Base-by-base conservation (phyloP, 805 yeast species). In the Ogataea chonburiensis region DNA sequence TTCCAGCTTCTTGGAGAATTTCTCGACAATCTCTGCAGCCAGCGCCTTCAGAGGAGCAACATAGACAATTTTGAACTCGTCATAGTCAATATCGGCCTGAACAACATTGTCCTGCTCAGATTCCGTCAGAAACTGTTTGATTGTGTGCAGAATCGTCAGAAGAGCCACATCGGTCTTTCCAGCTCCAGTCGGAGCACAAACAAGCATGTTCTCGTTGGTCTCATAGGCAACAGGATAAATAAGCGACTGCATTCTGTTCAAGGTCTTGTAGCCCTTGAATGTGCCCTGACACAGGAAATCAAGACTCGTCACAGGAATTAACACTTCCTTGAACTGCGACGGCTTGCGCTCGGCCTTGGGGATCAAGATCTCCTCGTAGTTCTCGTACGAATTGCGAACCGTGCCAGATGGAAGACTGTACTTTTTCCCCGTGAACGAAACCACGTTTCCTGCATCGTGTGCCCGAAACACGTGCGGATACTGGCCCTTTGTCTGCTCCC, bases 121-220 rank as follows among this genome's bases (percentile, higher is more conserved):
- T 37, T 76, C 77, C 0, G 76, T 71, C 0, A 79, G 71, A 56
- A 73, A 81, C 54, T 86, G 94, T 22, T 79, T 75, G 10, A 91
- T 80, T 0, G 93, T 76, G 52, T 84, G 91, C 34, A 89, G 64
- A 44, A 89, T 79, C 0, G 96, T 69, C 24, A 89, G 64, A 40
- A 89, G 61, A 0, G 97, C 97, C 17, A 89, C 91, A 60, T 89
- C 96, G 0, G 97, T 89, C 56, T 89, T 89, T 74, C 97, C 97
- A 5, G 97, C 96, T 71, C 97, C 97, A 0, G 97, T 89, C 1
- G 97, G 97, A 0, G 97, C 96, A 76, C 97, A 89, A 4, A 89
- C 87, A 33, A 89, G 66, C 96, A 93, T 86, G 54, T 91, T 91
- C 52, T 91, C 97, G 58, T 86, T 88, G 5, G 97, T 83, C 37